Conservation (phyloP, 2,329 filamentous ascomycete genomes). For the Lachnellula cervina region DNA sequence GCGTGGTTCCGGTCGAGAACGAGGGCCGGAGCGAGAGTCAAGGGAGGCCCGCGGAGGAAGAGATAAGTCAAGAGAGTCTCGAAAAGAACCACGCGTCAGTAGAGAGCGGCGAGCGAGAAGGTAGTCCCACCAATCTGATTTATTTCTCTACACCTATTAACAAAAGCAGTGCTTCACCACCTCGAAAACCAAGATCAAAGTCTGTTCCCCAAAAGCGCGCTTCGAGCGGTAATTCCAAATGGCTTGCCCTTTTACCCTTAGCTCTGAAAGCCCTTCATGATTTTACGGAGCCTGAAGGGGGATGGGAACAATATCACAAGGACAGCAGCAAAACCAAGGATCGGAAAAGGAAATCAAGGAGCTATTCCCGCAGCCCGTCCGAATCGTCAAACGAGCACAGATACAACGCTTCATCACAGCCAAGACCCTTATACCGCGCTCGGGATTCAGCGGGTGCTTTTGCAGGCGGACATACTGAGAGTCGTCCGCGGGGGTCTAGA, state of each 20-base stretch:
- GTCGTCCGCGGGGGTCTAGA: not conserved
- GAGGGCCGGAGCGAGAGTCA: not conserved
- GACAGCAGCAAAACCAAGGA: slow-evolving; percentile 5
- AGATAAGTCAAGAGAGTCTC: not conserved
- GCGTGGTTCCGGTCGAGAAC: not conserved
- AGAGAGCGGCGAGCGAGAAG: not conserved
- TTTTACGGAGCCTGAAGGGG: slow-evolving; percentile 12
- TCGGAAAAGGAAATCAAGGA: not conserved
- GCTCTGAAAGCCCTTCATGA: slow-evolving; percentile 5
- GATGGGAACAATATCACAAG: slow-evolving; percentile 15
- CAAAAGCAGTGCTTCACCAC: not conserved
- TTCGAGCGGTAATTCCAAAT: not conserved
- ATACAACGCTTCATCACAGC: no score
- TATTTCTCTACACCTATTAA: not conserved
- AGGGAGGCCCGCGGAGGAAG: not conserved
- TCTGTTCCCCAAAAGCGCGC: not conserved
- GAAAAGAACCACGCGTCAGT: no score
- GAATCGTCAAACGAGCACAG: no score
- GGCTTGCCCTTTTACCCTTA: slow-evolving; percentile 8
- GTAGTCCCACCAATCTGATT: not conserved
- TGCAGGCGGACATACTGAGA: not conserved
- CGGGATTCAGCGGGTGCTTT: no score
- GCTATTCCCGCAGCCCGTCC: not conserved
- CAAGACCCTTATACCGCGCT: no score
- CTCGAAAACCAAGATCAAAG: not conserved